A percentile compares a stretch with the other conserved stretches of the same genome.
phyloP scores from a whole-genome alignment of 768 basidiomycete species.

The Boletus sp. region DNA sequence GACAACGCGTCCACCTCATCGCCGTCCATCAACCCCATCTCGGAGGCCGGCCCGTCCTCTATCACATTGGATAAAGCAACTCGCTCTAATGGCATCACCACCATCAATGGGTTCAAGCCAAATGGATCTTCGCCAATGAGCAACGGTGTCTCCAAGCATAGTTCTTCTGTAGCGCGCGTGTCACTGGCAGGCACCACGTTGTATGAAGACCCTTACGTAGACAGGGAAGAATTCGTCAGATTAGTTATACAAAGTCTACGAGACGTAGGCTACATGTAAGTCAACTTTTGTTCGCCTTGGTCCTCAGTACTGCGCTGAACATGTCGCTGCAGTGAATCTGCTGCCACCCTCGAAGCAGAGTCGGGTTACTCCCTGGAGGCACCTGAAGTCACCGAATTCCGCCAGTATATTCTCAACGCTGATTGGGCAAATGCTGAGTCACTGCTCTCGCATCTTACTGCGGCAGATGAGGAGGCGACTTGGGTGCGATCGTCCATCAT shows the following conservation, averaged over 20 bases:
- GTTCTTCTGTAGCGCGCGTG: slow-evolving; percentile 53
- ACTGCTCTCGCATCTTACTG: slow-evolving; percentile 63
- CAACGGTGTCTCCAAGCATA: slow-evolving; percentile 52
- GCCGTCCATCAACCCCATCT: slow-evolving; percentile 40
- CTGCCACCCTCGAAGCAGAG: slow-evolving; percentile 84
- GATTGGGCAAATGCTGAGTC: slow-evolving; percentile 78
- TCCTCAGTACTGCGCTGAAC: slow-evolving; percentile 13
- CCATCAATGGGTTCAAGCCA: slow-evolving; percentile 40
- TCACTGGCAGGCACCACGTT: slow-evolving; percentile 68
- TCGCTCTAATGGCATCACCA: slow-evolving; percentile 35
- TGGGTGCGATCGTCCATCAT: slow-evolving; percentile 45
- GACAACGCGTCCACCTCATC: slow-evolving; percentile 47
- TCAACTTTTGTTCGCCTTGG: slow-evolving; percentile 9
- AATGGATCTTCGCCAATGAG: slow-evolving; percentile 40
- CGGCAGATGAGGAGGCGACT: slow-evolving; percentile 62
- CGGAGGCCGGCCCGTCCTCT: slow-evolving; percentile 54
- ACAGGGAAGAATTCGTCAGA: slow-evolving; percentile 89
- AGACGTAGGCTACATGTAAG: slow-evolving; percentile 79
- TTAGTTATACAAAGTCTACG: slow-evolving; percentile 84
- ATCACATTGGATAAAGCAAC: slow-evolving; percentile 32
- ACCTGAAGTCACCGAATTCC: slow-evolving; percentile 72
- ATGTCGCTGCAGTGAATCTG: slow-evolving; percentile 64
- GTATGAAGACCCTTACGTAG: slow-evolving; percentile 74
- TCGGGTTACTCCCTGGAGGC: slow-evolving; percentile 88
- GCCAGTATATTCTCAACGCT: slow-evolving; percentile 74